These are phyloP conservation scores for Leucosporidium scottii DNA, from an alignment of 768 basidiomycete species.

Conservation along the genomic window DNA sequence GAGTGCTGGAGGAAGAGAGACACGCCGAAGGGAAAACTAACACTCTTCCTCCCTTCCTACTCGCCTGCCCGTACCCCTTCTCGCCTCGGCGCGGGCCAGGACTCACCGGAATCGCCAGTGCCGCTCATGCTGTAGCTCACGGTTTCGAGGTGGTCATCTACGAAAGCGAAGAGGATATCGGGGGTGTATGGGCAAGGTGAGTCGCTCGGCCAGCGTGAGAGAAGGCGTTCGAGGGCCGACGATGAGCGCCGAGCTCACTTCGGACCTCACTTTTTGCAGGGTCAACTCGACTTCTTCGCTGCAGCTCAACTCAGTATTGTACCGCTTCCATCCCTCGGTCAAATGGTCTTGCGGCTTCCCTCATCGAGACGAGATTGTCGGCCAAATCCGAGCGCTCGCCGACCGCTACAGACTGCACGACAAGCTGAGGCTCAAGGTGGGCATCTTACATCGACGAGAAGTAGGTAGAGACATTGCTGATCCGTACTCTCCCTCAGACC, in stretches of 20 bases:
- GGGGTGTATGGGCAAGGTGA: conserved; percentile 49
- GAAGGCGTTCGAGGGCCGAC: no score
- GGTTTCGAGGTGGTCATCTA: conserved; percentile 53
- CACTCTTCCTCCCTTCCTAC: no score
- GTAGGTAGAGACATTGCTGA: no score
- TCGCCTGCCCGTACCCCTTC: no score
- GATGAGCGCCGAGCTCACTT: no score
- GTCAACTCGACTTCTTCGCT: conserved; percentile 52
- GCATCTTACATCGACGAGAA: no score
- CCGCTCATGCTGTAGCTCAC: conserved; percentile 49
- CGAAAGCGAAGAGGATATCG: conserved; percentile 43
- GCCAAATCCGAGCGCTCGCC: conserved; percentile 49
- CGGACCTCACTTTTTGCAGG: no score
- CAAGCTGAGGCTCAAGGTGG: conserved; percentile 48
- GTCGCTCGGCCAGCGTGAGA: no score
- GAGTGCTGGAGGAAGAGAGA: neutral
- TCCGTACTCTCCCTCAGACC: no score
- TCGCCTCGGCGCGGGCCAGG: conserved; percentile 48
- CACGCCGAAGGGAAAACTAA: no score
- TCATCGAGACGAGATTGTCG: conserved; percentile 50
- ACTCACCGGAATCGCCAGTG: conserved; percentile 46
- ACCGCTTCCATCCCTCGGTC: conserved; percentile 50
- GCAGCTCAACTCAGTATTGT: conserved; percentile 46
- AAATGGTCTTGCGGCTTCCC: conserved; percentile 50
- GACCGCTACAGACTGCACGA: conserved; percentile 50